A percentile compares a stretch with the other conserved stretches of the same genome.
Evolutionary conservation across 805 yeast species (phyloP).

Genomic region (Yamadazyma tumulicola): DNA sequence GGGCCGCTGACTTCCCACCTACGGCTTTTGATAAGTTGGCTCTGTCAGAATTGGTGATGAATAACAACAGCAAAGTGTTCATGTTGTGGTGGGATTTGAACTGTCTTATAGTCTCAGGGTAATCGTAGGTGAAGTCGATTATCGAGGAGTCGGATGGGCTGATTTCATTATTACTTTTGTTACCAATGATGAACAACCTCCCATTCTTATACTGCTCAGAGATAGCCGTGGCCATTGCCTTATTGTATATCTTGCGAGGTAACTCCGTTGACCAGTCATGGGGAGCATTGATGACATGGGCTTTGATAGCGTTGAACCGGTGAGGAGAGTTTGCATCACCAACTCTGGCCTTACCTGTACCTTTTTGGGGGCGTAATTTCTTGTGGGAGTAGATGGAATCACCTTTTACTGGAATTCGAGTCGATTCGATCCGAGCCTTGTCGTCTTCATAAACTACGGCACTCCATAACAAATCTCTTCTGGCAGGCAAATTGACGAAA

Average conservation of each 20-base stretch:
- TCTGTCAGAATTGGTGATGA: slow-evolving; percentile 61
- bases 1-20: slow-evolving; percentile 55
- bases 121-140: slow-evolving; percentile 37
- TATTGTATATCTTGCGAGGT: slow-evolving; percentile 67
- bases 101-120: slow-evolving; percentile 46
- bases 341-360: slow-evolving; percentile 90
- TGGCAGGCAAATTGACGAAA: slow-evolving; percentile 69
- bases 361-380: slow-evolving; percentile 86
- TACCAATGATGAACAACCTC: slow-evolving; percentile 67
- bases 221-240: slow-evolving; percentile 79
- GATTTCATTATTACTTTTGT: slow-evolving; percentile 5
- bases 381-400: slow-evolving; percentile 81
- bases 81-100: slow-evolving; percentile 50
- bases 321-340: slow-evolving; percentile 97
- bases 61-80: slow-evolving; percentile 54
- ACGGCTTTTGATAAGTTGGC: slow-evolving; percentile 56
- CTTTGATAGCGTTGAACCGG: slow-evolving; percentile 84
- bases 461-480: slow-evolving; percentile 91
- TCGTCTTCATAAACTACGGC: slow-evolving; percentile 94
- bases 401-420: slow-evolving; percentile 81
- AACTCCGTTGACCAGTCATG: slow-evolving; percentile 80
- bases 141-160: slow-evolving; percentile 19
- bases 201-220: slow-evolving; percentile 79
- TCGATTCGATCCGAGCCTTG: slow-evolving; percentile 81
- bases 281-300: slow-evolving; percentile 87